phyloP scores from a whole-genome alignment of 169 alveolate species.

The Plasmodium gallinaceum region DNA sequence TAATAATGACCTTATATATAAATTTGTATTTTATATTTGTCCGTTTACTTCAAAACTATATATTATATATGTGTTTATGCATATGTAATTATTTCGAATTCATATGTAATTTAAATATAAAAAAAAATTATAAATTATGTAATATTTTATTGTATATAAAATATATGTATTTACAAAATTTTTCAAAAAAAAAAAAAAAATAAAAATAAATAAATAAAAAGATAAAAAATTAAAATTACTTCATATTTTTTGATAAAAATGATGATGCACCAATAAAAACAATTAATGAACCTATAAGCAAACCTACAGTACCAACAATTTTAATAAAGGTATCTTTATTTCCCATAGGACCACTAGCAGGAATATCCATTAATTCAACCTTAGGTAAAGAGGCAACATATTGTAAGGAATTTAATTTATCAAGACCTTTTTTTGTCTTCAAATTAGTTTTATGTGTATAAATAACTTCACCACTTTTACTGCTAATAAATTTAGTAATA shows the following conservation, averaged over 20 bases:
- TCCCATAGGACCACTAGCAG: slow-evolving; percentile 85
- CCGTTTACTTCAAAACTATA: no score
- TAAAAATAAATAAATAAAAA: not conserved
- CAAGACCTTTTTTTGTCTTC: slow-evolving; percentile 80
- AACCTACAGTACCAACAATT: slow-evolving; percentile 89
- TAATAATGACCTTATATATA: not conserved
- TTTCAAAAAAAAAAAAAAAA: slow-evolving; percentile 25
- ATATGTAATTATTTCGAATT: not conserved
- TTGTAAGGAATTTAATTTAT: slow-evolving; percentile 81
- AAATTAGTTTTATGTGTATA: slow-evolving; percentile 83
- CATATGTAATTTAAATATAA: not conserved
- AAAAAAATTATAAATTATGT: no score
- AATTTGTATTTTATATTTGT: no score
- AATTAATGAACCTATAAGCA: slow-evolving; percentile 82
- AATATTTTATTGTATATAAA: not conserved
- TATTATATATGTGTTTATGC: not conserved
- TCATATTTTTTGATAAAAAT: slow-evolving; percentile 51
- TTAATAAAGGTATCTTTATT: slow-evolving; percentile 88
- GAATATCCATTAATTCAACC: slow-evolving; percentile 84
- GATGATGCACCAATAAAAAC: slow-evolving; percentile 51
- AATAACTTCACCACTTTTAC: slow-evolving; percentile 85
- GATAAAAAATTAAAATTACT: not conserved
- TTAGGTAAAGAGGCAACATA: slow-evolving; percentile 83
- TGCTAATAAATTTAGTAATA: slow-evolving; percentile 85
- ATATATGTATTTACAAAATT: not conserved